Evolutionary conservation across 495 filamentous ascomycete species (phyloP).

Genomic region (Aspergillus olivimuriae): DNA sequence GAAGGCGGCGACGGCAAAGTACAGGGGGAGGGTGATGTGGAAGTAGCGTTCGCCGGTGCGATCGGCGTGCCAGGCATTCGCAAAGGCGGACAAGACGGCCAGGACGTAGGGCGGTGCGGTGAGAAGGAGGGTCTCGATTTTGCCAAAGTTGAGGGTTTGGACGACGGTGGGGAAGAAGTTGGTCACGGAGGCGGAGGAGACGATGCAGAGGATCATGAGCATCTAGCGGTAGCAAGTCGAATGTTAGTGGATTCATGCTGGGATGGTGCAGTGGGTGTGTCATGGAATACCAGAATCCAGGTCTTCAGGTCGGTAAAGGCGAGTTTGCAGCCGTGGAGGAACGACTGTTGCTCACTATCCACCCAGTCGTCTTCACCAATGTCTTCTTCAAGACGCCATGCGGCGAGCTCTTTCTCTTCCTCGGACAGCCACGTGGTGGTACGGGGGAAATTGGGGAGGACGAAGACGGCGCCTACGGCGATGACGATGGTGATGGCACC

Average conservation of each 20-base stretch:
- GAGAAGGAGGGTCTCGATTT: slow-evolving; percentile 66
- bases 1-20: slow-evolving; percentile 63
- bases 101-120: slow-evolving; percentile 73
- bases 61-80: slow-evolving; percentile 76
- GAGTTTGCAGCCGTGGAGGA: slow-evolving; percentile 62
- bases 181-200: slow-evolving; percentile 66
- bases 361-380: slow-evolving; percentile 72
- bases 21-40: slow-evolving; percentile 65
- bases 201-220: slow-evolving; percentile 64
- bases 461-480: slow-evolving; percentile 47
- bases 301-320: slow-evolving; percentile 68
- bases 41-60: slow-evolving; percentile 72
- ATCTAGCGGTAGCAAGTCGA: slow-evolving; percentile 29
- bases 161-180: slow-evolving; percentile 90
- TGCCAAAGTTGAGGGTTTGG: slow-evolving; percentile 59
- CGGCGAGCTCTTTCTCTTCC: slow-evolving; percentile 59
- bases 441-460: slow-evolving; percentile 73
- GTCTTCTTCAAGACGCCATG: slow-evolving; percentile 68
- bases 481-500: slow-evolving; percentile 53
- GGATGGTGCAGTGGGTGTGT: neutral
- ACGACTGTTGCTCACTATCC: slow-evolving; percentile 54
- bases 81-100: slow-evolving; percentile 60
- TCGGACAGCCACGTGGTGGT: slow-evolving; percentile 68
- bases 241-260: neutral
- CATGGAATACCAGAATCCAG: slow-evolving; percentile 42